Percentiles rank a stretch among this genome's conserved stretches.
These are phyloP conservation scores for Mrakia frigida DNA, from an alignment of 768 basidiomycete genomes.

Conservation along the genomic window DNA sequence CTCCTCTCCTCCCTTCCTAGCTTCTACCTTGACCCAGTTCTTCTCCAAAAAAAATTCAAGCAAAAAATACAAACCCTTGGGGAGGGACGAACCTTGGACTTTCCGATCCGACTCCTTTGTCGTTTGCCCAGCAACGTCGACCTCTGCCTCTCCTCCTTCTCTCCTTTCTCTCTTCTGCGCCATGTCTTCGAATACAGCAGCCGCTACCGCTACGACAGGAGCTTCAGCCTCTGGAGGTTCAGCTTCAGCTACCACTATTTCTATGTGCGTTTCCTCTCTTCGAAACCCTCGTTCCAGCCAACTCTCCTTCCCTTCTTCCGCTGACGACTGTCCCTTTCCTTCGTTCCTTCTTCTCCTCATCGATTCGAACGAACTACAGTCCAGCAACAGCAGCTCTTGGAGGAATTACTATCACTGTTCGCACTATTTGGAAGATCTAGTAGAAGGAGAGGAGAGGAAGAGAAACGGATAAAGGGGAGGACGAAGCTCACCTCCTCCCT, in stretches of 20 bases:
- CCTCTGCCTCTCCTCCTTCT: not conserved
- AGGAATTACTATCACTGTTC: slow-evolving; percentile 58
- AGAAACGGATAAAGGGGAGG: not conserved
- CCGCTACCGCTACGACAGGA: not conserved
- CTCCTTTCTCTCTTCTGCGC: not conserved
- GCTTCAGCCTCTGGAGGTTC: not conserved
- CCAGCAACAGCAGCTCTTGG: slow-evolving; percentile 44
- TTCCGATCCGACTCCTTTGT: not conserved
- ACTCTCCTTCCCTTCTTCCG: not conserved
- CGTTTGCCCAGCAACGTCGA: not conserved
- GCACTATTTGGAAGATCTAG: not conserved
- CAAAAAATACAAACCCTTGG: not conserved
- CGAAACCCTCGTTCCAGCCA: not conserved
- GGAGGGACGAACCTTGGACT: not conserved
- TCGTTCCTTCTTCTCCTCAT: not conserved
- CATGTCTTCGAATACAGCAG: slow-evolving; percentile 1
- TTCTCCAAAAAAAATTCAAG: not conserved
- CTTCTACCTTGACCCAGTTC: no score
- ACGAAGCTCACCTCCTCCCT: not conserved
- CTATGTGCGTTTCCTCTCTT: slow-evolving; percentile 17
- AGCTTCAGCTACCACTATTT: slow-evolving; percentile 1
- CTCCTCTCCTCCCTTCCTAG: no score
- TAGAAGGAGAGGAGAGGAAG: not conserved
- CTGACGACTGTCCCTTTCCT: not conserved
- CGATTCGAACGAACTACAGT: not conserved